phyloP scores from a whole-genome alignment of 805 yeast genomes.

The Komagataella ulmi region DNA sequence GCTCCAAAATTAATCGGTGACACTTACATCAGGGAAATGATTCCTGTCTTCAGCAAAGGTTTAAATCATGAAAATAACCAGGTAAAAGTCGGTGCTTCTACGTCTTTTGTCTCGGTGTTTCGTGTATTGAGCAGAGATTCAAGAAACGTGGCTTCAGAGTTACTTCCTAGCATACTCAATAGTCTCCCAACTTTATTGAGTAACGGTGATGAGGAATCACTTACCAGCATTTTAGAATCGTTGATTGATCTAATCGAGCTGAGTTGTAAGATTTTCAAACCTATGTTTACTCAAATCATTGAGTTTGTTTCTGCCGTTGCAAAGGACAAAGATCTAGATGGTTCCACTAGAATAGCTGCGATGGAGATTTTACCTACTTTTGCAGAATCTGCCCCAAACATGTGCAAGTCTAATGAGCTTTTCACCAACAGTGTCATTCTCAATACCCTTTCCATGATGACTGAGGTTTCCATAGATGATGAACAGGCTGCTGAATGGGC shows the following conservation, averaged over 20 bases:
- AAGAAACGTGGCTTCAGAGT: conserved; percentile 18
- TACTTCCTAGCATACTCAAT: conserved; percentile 74
- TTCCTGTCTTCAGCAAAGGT: conserved; percentile 68
- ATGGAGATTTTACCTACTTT: conserved; percentile 83
- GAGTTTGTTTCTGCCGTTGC: conserved; percentile 78
- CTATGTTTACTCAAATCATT: conserved; percentile 80
- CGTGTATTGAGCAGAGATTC: conserved; percentile 38
- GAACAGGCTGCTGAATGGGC: conserved; percentile 90
- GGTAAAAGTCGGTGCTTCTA: conserved; percentile 83
- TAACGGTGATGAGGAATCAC: conserved; percentile 66
- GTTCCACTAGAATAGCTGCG: conserved; percentile 72
- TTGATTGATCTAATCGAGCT: conserved; percentile 82
- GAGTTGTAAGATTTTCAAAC: conserved; percentile 89
- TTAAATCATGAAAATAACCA: conserved; percentile 70
- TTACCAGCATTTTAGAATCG: conserved; percentile 80
- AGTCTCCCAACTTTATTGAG: conserved; percentile 77
- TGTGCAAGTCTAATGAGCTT: conserved; percentile 73
- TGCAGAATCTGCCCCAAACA: conserved; percentile 84
- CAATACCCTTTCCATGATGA: conserved; percentile 69
- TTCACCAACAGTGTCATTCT: conserved; percentile 65
- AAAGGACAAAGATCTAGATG: conserved; percentile 69
- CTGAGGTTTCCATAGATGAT: conserved; percentile 83
- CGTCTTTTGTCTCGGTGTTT: conserved; percentile 87
- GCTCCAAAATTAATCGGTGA: conserved; percentile 67
- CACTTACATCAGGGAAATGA: conserved; percentile 26